These are phyloP conservation scores for Lachancea thermotolerans DNA, from an alignment of 805 yeast genomes.

Conservation along the genomic window DNA sequence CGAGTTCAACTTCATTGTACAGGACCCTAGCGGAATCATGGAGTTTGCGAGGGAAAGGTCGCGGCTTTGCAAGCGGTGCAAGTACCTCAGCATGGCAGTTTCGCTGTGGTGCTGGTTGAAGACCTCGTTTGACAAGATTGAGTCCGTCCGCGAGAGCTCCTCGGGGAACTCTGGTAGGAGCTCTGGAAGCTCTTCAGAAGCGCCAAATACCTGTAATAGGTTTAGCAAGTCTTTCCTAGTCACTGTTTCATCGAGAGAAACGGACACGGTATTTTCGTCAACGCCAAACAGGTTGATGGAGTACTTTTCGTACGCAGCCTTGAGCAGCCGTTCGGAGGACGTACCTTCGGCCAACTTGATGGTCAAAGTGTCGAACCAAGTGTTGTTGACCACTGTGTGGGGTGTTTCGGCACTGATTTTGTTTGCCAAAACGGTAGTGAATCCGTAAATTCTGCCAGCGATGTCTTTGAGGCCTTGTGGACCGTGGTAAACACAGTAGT, in stretches of 20 bases:
- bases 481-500: constrained; percentile 95
- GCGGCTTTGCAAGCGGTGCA: constrained; percentile 75
- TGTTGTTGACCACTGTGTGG: constrained; percentile 48
- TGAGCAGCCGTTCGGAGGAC: constrained; percentile 50
- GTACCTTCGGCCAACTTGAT: constrained; percentile 44
- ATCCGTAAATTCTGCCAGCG: constrained; percentile 68
- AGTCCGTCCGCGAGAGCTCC: constrained; percentile 48
- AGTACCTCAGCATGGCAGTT: constrained; percentile 88
- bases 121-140: constrained; percentile 61
- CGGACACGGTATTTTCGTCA: constrained; percentile 51
- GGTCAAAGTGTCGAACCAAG: constrained; percentile 85
- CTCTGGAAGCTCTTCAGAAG: constrained; percentile 16
- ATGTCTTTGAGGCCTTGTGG: constrained; percentile 76
- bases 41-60: constrained; percentile 92
- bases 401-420: constrained; percentile 36
- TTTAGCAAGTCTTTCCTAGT: constrained; percentile 51
- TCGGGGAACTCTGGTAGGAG: constrained; percentile 46
- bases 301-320: constrained; percentile 49
- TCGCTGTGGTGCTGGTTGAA: constrained; percentile 88
- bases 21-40: constrained; percentile 96
- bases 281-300: constrained; percentile 75
- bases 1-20: constrained; percentile 96
- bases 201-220: constrained; percentile 50
- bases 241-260: constrained; percentile 91
- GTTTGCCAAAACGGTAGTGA: constrained; percentile 64